Conservation (phyloP, 2,329 filamentous ascomycete species). For the Trichoderma oligosporum region DNA sequence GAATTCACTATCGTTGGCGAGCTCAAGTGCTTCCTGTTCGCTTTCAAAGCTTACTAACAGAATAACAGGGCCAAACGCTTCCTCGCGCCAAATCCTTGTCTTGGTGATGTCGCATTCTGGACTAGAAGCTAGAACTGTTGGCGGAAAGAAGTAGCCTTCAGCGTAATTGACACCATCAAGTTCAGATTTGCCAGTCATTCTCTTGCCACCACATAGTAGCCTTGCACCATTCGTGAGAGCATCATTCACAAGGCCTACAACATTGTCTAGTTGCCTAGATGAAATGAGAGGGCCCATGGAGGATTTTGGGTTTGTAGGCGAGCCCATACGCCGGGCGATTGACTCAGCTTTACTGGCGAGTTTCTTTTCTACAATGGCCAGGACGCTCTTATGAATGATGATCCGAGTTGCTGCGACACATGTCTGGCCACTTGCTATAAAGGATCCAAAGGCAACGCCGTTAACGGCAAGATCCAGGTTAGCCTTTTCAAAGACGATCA, state of each 20-base stretch:
- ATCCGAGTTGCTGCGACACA: slow-evolving; percentile 70
- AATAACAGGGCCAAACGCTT: slow-evolving; percentile 80
- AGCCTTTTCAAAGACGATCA: slow-evolving; percentile 63
- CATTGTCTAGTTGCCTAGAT: slow-evolving; percentile 58
- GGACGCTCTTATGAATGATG: slow-evolving; percentile 66
- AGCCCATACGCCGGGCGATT: slow-evolving; percentile 52
- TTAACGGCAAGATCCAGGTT: slow-evolving; percentile 64
- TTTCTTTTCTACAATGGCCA: slow-evolving; percentile 59
- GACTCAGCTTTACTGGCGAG: slow-evolving; percentile 62
- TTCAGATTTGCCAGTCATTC: slow-evolving; percentile 44
- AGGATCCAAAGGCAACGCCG: slow-evolving; percentile 60
- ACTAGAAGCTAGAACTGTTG: slow-evolving; percentile 63
- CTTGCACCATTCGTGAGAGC: slow-evolving; percentile 52
- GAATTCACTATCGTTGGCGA: slow-evolving; percentile 72
- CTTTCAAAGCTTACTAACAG: slow-evolving; percentile 70
- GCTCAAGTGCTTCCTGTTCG: slow-evolving; percentile 64
- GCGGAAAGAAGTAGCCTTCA: slow-evolving; percentile 71
- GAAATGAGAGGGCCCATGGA: slow-evolving; percentile 65
- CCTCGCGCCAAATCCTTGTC: slow-evolving; percentile 72
- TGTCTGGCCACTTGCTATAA: slow-evolving; percentile 53
- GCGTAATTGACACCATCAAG: slow-evolving; percentile 51
- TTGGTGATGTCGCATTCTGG: slow-evolving; percentile 56
- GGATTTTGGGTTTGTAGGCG: slow-evolving; percentile 51
- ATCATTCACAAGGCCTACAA: slow-evolving; percentile 61
- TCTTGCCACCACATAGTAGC: slow-evolving; percentile 43